Base-by-base conservation (phyloP, 441 rosid species). In the Populus hybrid region DNA sequence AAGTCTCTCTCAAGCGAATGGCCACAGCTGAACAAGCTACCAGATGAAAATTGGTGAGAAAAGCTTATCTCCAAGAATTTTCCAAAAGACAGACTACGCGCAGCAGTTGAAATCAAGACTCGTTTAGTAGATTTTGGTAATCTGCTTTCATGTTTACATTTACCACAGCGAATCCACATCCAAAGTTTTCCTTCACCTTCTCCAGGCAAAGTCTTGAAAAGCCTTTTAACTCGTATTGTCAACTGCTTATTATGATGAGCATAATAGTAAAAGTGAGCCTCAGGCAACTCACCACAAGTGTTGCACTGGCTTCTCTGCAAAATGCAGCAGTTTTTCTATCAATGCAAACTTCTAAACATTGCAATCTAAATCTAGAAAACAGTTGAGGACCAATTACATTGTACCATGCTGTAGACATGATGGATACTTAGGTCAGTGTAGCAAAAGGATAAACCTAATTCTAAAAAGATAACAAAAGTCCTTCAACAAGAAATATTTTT, bases 91-190 rank as follows among this genome's bases (percentile, higher is more conserved):
- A 96, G 85, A 84, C 91, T 79, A 45, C 91, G 86, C 56, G 98
- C 96, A 78, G 94, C 88, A 79, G 87, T 77, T 16, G 98, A 96
- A 78, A 96, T 82, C 74, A 92, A 79, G 56, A 96, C 96, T 85
- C 98, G 89, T 85, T 92, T 94, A 31, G 99, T 90, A 63, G 96
- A 85, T 78, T 78, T 90, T 23, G 83, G 76, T 23, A 68, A 71
- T 68, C 91, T 88, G 79, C 80, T n/a, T n/a, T n/a, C n/a, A n/a
- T n/a, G n/a, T n/a, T n/a, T n/a, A n/a, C n/a, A n/a, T n/a, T n/a
- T n/a, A 63, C 91, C 87, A 76, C 98, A 96, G 68, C 92, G 75
- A 82, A 97, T 87, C 99, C 99, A 96, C 99, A 94, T 96, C 99
- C 99, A 96, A 78, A 96, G 85, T 86, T 94, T 94, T 78, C 94